Evolutionary conservation across 352 stramenopile species (phyloP).

Genomic region (Phytophthora pisi): DNA sequence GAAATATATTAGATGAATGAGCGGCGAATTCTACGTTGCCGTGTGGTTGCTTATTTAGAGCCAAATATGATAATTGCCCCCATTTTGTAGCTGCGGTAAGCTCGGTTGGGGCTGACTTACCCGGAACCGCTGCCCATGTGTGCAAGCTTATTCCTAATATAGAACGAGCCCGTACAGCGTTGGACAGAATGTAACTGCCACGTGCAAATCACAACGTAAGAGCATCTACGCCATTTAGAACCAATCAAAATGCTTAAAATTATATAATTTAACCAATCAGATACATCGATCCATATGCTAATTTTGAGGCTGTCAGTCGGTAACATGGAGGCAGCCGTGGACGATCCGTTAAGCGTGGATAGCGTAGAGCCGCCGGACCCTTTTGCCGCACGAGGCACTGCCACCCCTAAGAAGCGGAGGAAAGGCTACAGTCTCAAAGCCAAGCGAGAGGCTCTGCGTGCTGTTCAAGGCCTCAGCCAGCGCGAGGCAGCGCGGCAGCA

Average conservation of each 20-base stretch:
- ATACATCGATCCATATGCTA: background rate
- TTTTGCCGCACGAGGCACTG: background rate
- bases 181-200: background rate
- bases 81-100: too few relatives aligned
- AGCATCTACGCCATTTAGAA: background rate
- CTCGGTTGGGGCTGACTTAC: too few relatives aligned
- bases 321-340: conserved; percentile 2
- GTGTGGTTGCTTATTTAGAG: too few relatives aligned
- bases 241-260: background rate
- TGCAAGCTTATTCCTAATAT: too few relatives aligned
- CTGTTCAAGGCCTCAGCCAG: conserved; percentile 5
- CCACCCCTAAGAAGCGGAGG: background rate
- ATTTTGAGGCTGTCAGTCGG: background rate
- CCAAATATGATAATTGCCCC: too few relatives aligned
- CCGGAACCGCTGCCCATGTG: too few relatives aligned
- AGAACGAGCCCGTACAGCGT: background rate
- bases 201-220: background rate
- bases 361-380: background rate
- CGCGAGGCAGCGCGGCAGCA: background rate
- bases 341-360: background rate
- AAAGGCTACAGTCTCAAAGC: background rate
- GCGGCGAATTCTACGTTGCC: too few relatives aligned
- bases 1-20: too few relatives aligned
- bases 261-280: conserved; percentile 2
- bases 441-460: background rate